These are phyloP conservation scores for Yarrowia galli DNA, from an alignment of 1,139 yeast genomes.

Conservation along the genomic window DNA sequence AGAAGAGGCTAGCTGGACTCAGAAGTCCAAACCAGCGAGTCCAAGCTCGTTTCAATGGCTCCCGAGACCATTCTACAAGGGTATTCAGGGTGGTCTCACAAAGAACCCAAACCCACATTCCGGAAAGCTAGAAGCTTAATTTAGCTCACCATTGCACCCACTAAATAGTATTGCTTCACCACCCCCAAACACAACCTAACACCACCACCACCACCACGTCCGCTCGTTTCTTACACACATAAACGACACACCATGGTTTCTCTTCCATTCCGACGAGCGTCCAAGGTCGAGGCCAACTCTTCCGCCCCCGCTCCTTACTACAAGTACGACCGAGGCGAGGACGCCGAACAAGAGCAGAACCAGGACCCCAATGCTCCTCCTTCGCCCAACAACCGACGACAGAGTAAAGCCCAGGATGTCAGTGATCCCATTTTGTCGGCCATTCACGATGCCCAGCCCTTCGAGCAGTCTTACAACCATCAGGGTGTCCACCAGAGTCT, in stretches of 20 bases:
- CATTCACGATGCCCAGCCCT: conserved; percentile 94
- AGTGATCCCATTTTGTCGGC: conserved; percentile 92
- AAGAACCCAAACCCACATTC: conserved; percentile 28
- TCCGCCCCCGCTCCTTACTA: conserved; percentile 38
- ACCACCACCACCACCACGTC: conserved; percentile 1
- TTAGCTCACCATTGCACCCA: conserved; percentile 16
- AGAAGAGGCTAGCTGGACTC: neutral
- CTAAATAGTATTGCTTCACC: conserved; percentile 5
- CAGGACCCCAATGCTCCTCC: conserved; percentile 37
- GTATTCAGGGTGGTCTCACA: neutral
- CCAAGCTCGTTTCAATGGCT: neutral
- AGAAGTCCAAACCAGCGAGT: neutral
- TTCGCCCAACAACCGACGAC: conserved; percentile 37
- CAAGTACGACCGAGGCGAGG: conserved; percentile 37
- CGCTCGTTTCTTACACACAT: neutral
- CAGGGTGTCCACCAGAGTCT: conserved; percentile 53
- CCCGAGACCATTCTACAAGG: neutral
- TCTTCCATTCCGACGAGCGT: conserved; percentile 31
- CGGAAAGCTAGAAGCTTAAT: conserved; percentile 8
- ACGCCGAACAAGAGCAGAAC: neutral
- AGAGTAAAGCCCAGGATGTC: conserved; percentile 51
- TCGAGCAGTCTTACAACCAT: conserved; percentile 68
- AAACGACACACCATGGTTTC: conserved; percentile 27
- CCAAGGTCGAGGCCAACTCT: conserved; percentile 36
- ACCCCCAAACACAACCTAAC: conserved; percentile 13